phyloP scores from a whole-genome alignment of 106 monocot genomes.

The Dendrobium nobile region DNA sequence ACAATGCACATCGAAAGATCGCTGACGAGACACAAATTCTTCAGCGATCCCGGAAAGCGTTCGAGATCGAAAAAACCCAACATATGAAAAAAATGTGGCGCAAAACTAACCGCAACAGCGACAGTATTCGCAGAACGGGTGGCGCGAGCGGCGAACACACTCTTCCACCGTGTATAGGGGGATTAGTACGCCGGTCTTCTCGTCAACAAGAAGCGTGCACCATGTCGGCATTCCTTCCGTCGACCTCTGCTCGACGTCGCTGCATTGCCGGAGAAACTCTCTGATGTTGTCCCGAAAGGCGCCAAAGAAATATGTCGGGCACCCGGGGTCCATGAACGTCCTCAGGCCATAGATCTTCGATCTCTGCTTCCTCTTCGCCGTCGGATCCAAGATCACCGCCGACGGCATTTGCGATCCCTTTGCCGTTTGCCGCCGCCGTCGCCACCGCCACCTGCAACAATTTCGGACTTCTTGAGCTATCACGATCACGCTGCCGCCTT shows the following conservation, averaged over 20 bases:
- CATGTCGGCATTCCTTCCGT: conserved; percentile 60
- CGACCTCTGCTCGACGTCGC: conserved; percentile 30
- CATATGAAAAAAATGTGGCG: not conserved
- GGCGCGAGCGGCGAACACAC: conserved; percentile 25
- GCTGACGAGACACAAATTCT: not conserved
- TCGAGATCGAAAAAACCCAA: not conserved
- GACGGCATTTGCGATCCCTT: conserved; percentile 4
- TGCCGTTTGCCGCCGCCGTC: not conserved
- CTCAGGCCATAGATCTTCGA: conserved; percentile 48
- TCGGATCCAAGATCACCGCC: conserved; percentile 15
- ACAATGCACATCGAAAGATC: not conserved
- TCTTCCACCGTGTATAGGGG: conserved; percentile 84
- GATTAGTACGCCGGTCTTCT: conserved; percentile 39
- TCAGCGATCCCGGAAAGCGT: not conserved
- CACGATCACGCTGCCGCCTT: not conserved
- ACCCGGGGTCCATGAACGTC: conserved; percentile 47
- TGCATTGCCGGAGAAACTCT: conserved; percentile 48
- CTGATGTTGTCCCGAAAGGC: conserved; percentile 90
- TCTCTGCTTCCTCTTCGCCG: conserved; percentile 13
- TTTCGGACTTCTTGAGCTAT: conserved; percentile 1
- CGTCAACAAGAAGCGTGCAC: conserved; percentile 73
- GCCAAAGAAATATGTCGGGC: conserved; percentile 39
- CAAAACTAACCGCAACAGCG: conserved; percentile 62
- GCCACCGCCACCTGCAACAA: too few species aligned
- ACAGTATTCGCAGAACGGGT: conserved; percentile 72